These are phyloP conservation scores for Teunomyces gatunensis DNA, from an alignment of 805 yeast genomes.

Conservation along the genomic window DNA sequence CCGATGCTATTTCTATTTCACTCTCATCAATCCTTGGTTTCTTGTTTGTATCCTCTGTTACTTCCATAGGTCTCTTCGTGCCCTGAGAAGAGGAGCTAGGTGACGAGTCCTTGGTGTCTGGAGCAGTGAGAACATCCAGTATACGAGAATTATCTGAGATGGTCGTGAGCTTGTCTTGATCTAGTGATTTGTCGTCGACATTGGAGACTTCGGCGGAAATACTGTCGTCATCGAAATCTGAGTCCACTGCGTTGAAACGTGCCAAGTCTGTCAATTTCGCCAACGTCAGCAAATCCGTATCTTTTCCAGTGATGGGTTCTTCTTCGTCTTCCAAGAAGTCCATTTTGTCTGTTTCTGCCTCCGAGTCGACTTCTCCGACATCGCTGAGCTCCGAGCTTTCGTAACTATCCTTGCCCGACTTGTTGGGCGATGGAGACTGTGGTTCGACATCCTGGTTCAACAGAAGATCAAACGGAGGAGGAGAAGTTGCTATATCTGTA, in stretches of 20 bases:
- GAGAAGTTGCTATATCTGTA: conserved; percentile 41
- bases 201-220: conserved; percentile 2
- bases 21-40: not conserved
- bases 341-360: conserved; percentile 90
- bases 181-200: not conserved
- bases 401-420: conserved; percentile 21
- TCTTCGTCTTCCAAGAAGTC: conserved; percentile 47
- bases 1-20: not conserved
- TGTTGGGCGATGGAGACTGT: not conserved
- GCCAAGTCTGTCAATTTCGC: conserved; percentile 45
- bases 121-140: not conserved
- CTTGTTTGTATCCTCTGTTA: not conserved
- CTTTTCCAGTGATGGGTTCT: conserved; percentile 16
- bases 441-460: conserved; percentile 7
- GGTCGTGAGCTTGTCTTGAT: conserved; percentile 1
- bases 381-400: conserved; percentile 49
- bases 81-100: not conserved
- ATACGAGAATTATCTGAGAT: not conserved
- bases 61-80: not conserved
- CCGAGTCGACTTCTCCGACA: conserved; percentile 63
- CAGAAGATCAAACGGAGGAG: conserved; percentile 34
- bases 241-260: conserved; percentile 34
- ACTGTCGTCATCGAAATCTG: conserved; percentile 29
- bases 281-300: conserved; percentile 36
- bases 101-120: not conserved